These are phyloP conservation scores for Corymbia citriodora DNA, from an alignment of 441 rosid species.

Conservation along the genomic window DNA sequence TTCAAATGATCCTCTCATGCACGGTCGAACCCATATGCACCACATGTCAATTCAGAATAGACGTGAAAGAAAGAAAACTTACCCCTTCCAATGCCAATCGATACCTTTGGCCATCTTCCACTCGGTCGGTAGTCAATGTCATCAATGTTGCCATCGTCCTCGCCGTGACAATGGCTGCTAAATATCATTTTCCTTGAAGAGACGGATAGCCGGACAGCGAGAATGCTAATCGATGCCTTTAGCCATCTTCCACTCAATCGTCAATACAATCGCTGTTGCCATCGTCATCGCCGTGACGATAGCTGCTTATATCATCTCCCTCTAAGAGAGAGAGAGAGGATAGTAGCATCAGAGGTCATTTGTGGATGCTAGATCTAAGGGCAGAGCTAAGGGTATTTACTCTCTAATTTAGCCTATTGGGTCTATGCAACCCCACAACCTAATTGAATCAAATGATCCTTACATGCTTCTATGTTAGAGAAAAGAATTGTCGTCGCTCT, in stretches of 20 bases:
- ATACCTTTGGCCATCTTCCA: not conserved
- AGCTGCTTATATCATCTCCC: not conserved
- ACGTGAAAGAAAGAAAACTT: not conserved
- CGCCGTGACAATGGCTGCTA: not conserved
- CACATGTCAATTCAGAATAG: not conserved
- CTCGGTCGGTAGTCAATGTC: not conserved
- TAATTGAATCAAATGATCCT: not conserved
- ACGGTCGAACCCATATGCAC: fast-evolving
- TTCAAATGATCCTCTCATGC: not conserved
- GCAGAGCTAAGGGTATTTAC: not conserved
- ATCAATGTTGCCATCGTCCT: not conserved
- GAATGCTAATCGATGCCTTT: not conserved
- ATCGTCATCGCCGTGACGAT: not conserved
- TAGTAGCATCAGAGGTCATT: not conserved
- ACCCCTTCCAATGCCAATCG: fast-evolving
- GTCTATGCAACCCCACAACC: not conserved
- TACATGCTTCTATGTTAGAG: not conserved
- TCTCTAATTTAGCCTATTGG: not conserved
- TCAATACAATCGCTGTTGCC: too few species aligned
- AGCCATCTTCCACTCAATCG: not conserved
- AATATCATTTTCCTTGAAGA: not conserved
- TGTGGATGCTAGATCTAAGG: not conserved
- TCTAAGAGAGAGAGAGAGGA: not conserved
- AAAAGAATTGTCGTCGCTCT: not conserved
- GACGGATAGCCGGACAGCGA: not conserved